Conservation (phyloP, 2,329 filamentous ascomycete species). For the Rachicladosporium sp. region DNA sequence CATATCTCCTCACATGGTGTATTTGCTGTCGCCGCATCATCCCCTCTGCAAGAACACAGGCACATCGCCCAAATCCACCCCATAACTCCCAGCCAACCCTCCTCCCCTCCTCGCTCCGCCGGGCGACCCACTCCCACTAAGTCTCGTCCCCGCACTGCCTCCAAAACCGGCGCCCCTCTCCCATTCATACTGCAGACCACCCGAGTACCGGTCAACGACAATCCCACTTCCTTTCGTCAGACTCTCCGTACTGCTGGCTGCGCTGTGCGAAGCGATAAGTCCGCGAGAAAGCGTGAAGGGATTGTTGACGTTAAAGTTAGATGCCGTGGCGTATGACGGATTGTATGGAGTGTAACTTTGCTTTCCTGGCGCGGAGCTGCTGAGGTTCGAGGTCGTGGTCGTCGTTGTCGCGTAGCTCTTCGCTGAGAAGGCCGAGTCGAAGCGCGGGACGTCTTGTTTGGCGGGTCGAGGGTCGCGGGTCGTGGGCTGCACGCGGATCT, state of each 20-base stretch:
- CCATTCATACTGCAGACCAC: slow-evolving; percentile 26
- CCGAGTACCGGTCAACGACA: slow-evolving; percentile 21
- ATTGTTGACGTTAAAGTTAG: no score
- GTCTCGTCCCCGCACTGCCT: slow-evolving; percentile 26
- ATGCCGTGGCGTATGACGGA: no score
- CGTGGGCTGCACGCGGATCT: no score
- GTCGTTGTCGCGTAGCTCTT: no score
- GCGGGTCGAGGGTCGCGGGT: slow-evolving; percentile 2
- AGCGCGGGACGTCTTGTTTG: slow-evolving; percentile 7
- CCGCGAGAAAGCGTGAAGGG: no score
- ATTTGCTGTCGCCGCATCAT: slow-evolving; percentile 1
- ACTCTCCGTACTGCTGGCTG: slow-evolving; percentile 4
- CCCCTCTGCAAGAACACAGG: slow-evolving; percentile 25
- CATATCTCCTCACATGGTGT: background rate
- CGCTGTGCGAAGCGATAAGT: no score
- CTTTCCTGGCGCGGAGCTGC: no score
- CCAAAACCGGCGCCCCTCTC: slow-evolving; percentile 22
- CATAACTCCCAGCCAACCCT: slow-evolving; percentile 22
- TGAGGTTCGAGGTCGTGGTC: no score
- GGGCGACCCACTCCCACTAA: slow-evolving; percentile 6
- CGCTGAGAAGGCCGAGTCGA: slow-evolving; percentile 4
- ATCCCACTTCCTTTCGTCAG: no score
- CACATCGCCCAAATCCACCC: slow-evolving; percentile 28
- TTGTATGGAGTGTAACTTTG: no score
- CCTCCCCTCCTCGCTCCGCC: slow-evolving; percentile 22